Evolutionary conservation across 2,329 filamentous ascomycete genomes (phyloP), one percentile per base, ranked within the genome.

Genomic region (Esteya vermicola): DNA sequence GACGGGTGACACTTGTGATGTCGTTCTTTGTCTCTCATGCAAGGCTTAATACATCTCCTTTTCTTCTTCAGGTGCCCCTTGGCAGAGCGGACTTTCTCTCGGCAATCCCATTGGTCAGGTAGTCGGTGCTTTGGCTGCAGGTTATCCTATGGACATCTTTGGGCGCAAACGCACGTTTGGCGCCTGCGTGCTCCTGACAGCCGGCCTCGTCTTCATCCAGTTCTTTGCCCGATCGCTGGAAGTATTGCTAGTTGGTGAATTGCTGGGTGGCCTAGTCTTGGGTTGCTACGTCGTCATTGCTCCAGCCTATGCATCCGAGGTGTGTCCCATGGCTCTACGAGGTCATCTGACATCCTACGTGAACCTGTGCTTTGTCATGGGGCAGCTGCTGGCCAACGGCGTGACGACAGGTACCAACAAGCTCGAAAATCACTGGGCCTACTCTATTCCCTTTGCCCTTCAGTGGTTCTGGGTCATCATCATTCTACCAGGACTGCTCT

Each of bases 301-400:
- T 0, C 67, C 74, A 0, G 67, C 73, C 1, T 78, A 78, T 48
- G 71, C 72, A 8, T 70, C 69, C 1, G 74, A 79, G 52, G 69
- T 78, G 7, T 73, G 70, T 30, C 75, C 74, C 2, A 59, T 72
- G 23, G 65, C 67, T 1, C 62, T 79, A 30, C 64, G 75, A 22
- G 70, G 69, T 22, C 63, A 71, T 33, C 55, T 77, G 19, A 77
- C 73, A 1, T 68, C 67, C 26, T 78, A 68, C 42, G 68, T 76
- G 42, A 78, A 77, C 48, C 56, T 78, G 28, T 76, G 72, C 49
- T 78, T 75, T 54, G 72, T 75, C 32, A 72, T 72, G 16, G 74
- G 74, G 1, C 73, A 78, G 50, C 61, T 78, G 5, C 57, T 78
- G 3, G 71, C 58, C 5, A 66, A 67, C 41, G 61, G 60, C 6